phyloP scores from a whole-genome alignment of 2,329 filamentous ascomycete species.

The Nemania serpens region DNA sequence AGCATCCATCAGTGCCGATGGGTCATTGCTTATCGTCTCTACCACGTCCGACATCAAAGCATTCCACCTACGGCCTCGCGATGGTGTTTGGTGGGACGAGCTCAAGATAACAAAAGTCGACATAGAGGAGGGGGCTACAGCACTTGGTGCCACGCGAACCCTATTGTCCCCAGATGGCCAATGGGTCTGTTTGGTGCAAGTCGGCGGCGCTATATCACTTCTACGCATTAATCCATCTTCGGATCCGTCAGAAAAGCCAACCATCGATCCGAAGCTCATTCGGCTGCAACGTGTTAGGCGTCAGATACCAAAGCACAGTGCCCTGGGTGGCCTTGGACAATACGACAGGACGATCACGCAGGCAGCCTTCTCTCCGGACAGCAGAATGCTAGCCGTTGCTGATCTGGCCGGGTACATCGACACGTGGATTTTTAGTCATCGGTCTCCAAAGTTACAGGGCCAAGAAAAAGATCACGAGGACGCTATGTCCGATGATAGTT shows the following conservation, averaged over 20 bases:
- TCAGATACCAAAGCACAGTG: conserved; percentile 57
- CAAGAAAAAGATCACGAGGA: conserved; percentile 41
- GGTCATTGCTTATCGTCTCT: conserved; percentile 74
- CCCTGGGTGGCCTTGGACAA: conserved; percentile 69
- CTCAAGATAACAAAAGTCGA: conserved; percentile 74
- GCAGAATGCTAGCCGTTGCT: conserved; percentile 75
- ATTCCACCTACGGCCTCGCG: conserved; percentile 67
- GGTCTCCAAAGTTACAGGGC: conserved; percentile 46
- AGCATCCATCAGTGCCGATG: conserved; percentile 71
- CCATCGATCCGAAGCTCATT: conserved; percentile 50
- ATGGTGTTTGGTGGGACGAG: conserved; percentile 57
- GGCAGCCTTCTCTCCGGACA: conserved; percentile 78
- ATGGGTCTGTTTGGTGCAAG: conserved; percentile 70
- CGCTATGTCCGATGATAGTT: conserved; percentile 46
- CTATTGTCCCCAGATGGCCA: conserved; percentile 70
- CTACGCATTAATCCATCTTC: conserved; percentile 49
- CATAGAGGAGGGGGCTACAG: conserved; percentile 60
- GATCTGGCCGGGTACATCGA: conserved; percentile 87
- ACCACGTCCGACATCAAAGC: conserved; percentile 77
- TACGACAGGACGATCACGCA: conserved; percentile 80
- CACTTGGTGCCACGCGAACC: conserved; percentile 70
- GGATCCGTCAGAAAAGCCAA: conserved; percentile 43
- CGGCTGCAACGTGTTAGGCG: conserved; percentile 59
- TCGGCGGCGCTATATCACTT: conserved; percentile 62
- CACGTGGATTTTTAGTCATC: conserved; percentile 74